Evolutionary conservation across 345 rosid genomes (phyloP), one percentile per base, ranked within the genome.

Genomic region (Geranium brycei): DNA sequence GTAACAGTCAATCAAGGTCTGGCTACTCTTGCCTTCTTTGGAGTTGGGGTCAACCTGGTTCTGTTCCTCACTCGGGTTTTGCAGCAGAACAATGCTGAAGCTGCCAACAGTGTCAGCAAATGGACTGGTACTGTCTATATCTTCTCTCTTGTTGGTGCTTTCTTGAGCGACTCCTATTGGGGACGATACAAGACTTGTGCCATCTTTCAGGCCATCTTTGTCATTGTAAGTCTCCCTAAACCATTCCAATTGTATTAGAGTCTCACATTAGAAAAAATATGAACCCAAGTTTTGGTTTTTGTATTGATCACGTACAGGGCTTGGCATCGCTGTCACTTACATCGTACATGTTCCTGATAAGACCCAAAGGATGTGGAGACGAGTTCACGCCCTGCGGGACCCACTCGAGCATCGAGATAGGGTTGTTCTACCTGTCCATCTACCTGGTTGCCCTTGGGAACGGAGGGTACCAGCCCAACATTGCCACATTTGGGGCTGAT

Each of bases 101-200:
- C 99, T 62, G 99, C 97, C 1, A 95, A 91, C 66, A 91, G 80
- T 57, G 99, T 95, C 12, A 95, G 99, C 92, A 93, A 93, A 80
- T 93, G 99, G 99, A 93, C 97, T 18, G 99, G 99, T 57, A 93
- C 99, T 17, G 99, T 95, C 71, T 95, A 95, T 59, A 95, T 95
- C 63, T 95, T 95, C 87, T 95, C 99, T 17, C 82, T 95, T 17
- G 92, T 95, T 1, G 99, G 99, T 4, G 99, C 99, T 60, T 91
- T 95, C 72, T 84, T 95, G 6, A 91, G 97, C 58, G 99, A 95
- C 70, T 91, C 99, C 60, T 95, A 95, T 76, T 95, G 99, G 97
- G 99, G 99, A 58, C 79, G 99, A 79, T 91, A 73, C 95, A 95
- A 95, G 72, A 95, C 99, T 5, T 88, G 97, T 78, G 96, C 96